Evolutionary conservation across 805 yeast species (phyloP).

Genomic region (Cyberlindnera euphorbiae): DNA sequence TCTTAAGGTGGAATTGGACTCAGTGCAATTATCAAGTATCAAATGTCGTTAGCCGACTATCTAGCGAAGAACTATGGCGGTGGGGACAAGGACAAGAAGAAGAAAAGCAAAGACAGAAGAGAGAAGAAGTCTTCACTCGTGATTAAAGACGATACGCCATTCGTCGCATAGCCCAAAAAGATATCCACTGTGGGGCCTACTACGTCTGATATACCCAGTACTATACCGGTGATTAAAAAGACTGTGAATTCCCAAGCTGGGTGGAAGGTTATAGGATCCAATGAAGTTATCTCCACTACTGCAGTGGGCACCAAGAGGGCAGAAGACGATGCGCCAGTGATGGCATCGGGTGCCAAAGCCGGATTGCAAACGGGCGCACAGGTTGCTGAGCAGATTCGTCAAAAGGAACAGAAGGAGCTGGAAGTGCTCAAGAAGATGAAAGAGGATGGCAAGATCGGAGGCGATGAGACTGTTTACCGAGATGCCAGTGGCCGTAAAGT

Average conservation of each 20-base stretch:
- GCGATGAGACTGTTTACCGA: constrained; percentile 46
- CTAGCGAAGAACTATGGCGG: constrained; percentile 40
- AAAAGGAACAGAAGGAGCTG: constrained; percentile 26
- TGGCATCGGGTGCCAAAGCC: constrained; percentile 32
- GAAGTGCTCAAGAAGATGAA: constrained; percentile 13
- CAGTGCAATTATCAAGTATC: too few species aligned
- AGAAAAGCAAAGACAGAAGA: constrained; percentile 4
- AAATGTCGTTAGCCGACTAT: constrained; percentile 45
- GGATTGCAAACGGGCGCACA: constrained; percentile 47
- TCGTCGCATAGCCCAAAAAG: too few species aligned
- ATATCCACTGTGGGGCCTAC: too few species aligned
- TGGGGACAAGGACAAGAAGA: constrained; percentile 23
- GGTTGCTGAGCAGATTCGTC: constrained; percentile 33
- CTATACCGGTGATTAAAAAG: too few species aligned
- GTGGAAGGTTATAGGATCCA: constrained; percentile 23
- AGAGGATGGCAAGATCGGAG: constrained; percentile 10
- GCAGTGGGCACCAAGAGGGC: background rate
- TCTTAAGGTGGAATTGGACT: too few species aligned
- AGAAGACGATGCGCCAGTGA: constrained; percentile 7
- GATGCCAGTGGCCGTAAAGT: constrained; percentile 56
- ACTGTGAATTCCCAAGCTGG: constrained; percentile 2
- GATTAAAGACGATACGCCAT: too few species aligned
- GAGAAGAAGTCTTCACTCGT: constrained; percentile 14
- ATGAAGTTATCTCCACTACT: constrained; percentile 9
- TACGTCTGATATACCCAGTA: too few species aligned